Evolutionary conservation across 1,284 basidiomycete species (phyloP), one percentile per base, ranked within the genome.

Genomic region (Fomitopsis betulina): DNA sequence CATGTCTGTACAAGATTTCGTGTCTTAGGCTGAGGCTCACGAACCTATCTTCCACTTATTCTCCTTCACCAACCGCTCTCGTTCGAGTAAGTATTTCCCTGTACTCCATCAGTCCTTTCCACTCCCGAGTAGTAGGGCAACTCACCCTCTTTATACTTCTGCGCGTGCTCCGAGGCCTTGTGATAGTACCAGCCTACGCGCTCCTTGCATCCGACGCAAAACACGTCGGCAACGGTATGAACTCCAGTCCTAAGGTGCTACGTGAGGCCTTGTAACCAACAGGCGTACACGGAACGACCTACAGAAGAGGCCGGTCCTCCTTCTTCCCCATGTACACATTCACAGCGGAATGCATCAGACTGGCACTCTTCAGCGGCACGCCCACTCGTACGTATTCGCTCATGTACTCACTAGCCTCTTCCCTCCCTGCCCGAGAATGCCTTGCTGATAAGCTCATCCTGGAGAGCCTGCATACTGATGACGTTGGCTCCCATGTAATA

Each of bases 101-200:
- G 58, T 23, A 47, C 30, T 21, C 30, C 23, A 42, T 57, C 6
- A 63, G 32, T 39, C 35, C 9, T 37, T 37, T 10, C 56, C 9
- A 52, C 42, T 21, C 15, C 15, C 39, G 40, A 45, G 2, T n/a
- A 30, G 40, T 23, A 13, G 37, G 30, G 45, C 39, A 37, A 15
- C 77, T 51, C 54, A 84, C 92, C 89, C 82, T 94, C 93, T 71
- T 94, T 94, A 69, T 94, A 94, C 68, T 89, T 91, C 81, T 95
- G 93, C 7, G 83, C 80, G 32, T 77, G 75, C 64, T 94, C 90
- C 1, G 85, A 82, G 7, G 93, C 91, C 66, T 87, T 89, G 68
- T 91, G 82, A 64, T 95, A 94, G 66, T 79, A 91, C 92, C 92
- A 94, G 0, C 93, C 93, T 3, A 94, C 64, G 23, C 87, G 82